Conservation (phyloP, 495 filamentous ascomycete genomes). For the Annulohypoxylon nitens region DNA sequence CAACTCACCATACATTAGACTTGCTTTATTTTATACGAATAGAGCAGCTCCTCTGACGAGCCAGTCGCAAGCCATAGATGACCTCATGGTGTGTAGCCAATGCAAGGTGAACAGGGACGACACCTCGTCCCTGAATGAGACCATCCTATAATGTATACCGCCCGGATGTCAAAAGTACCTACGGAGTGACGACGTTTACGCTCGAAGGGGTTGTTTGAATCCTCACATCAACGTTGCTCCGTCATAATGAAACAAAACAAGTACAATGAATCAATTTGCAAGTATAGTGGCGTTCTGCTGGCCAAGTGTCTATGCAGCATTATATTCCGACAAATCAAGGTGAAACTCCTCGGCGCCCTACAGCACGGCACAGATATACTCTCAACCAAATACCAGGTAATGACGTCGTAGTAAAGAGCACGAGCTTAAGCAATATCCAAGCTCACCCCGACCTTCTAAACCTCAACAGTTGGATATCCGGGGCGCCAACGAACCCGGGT, state of each 20-base stretch:
- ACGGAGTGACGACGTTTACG: background rate
- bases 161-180: background rate
- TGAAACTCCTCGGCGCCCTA: background rate
- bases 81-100: background rate
- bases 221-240: background rate
- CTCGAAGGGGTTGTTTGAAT: background rate
- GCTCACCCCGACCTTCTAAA: background rate
- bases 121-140: background rate
- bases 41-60: background rate
- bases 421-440: slow-evolving; percentile 7
- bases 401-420: slow-evolving; percentile 21
- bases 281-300: too few relatives aligned
- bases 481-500: slow-evolving; percentile 13
- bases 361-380: background rate
- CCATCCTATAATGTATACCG: background rate
- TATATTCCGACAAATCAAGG: background rate
- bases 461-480: slow-evolving; percentile 11
- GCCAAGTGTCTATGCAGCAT: background rate
- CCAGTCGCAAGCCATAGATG: too few relatives aligned
- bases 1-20: slow-evolving; percentile 8
- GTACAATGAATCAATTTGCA: background rate
- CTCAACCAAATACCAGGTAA: slow-evolving; percentile 13
- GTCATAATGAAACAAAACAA: background rate
- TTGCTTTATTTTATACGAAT: background rate
- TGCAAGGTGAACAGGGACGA: background rate